These are phyloP conservation scores for Penicillium sumatraense DNA, from an alignment of 2,329 filamentous ascomycete species.

Conservation along the genomic window DNA sequence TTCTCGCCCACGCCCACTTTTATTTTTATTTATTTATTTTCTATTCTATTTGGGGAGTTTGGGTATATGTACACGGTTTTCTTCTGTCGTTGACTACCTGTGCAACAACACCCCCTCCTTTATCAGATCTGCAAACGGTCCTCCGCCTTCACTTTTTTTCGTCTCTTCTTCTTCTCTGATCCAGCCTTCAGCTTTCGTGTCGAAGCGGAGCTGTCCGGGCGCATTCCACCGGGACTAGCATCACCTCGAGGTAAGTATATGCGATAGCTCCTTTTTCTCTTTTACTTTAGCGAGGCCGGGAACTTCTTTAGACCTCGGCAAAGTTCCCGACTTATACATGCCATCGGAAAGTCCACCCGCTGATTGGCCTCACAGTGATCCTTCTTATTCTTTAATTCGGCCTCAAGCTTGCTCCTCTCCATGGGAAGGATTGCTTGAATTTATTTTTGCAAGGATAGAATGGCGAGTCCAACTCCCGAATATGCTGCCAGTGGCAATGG, in stretches of 20 bases:
- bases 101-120: constrained; percentile 1
- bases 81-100: neutral
- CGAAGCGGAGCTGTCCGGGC: neutral
- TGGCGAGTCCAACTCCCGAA: constrained; percentile 11
- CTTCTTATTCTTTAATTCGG: neutral
- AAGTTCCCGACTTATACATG: constrained; percentile 3
- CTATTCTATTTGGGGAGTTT: neutral
- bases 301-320: constrained; percentile 9
- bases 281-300: neutral
- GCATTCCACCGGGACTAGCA: neutral
- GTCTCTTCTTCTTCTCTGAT: constrained; percentile 6
- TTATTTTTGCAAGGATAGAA: neutral
- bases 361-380: constrained; percentile 33
- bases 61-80: neutral
- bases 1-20: too few relatives aligned
- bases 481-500: neutral
- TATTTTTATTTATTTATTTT: neutral
- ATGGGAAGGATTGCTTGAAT: neutral
- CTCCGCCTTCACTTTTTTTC: constrained; percentile 11
- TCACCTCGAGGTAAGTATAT: constrained; percentile 9
- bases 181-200: neutral
- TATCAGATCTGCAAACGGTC: constrained; percentile 27
- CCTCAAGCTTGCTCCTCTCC: neutral
- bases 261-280: constrained; percentile 2
- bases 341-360: constrained; percentile 1